Evolutionary conservation across 306 rosid species (phyloP), one percentile per base, ranked within the genome.

Genomic region (Rubus parviflorus): DNA sequence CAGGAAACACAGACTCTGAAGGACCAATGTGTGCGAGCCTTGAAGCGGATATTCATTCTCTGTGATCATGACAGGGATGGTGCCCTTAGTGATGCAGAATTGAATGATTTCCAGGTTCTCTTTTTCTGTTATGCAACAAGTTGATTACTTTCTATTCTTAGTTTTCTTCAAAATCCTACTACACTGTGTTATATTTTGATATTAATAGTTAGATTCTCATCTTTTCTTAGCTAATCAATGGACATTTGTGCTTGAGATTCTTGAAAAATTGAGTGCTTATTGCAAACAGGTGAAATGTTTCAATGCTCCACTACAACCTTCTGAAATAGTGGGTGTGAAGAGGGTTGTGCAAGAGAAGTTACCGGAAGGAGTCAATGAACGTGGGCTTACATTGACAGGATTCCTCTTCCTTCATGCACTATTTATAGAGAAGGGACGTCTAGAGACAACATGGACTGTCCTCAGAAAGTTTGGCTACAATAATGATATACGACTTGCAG

Each of bases 361-460:
- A 72, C 76, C 97, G 11, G 98, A 95, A 87, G 98, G 98, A 81
- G 98, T 95, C 89, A 95, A 95, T 78, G 97, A 95, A 61, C 92
- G 88, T 12, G 98, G 98, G 45, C 96, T 95, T 78, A 95, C 98
- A 68, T 82, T 95, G 93, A 95, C 98, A 7, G 98, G 98, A 5
- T 95, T 95, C 81, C 91, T 95, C 30, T 95, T 95, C 86, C 97
- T 95, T 66, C 98, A 95, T 80, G 98, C 98, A 68, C 91, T 95
- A 75, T 96, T 95, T 81, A 92, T 95, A 78, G 97, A 92, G 80
- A 92, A 90, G 79, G 97, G 97, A 70, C 99, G 99, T 80, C 93
- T 95, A 65, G 99, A 95, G 86, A 92, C 97, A 77, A 92, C 99
- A 14, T 95, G 97, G 99, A 95, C 96, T 43, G 97, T 95, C 68